Evolutionary conservation across 2,329 filamentous ascomycete genomes (phyloP), one percentile per base, ranked within the genome.

Genomic region (Beauveria asiatica): DNA sequence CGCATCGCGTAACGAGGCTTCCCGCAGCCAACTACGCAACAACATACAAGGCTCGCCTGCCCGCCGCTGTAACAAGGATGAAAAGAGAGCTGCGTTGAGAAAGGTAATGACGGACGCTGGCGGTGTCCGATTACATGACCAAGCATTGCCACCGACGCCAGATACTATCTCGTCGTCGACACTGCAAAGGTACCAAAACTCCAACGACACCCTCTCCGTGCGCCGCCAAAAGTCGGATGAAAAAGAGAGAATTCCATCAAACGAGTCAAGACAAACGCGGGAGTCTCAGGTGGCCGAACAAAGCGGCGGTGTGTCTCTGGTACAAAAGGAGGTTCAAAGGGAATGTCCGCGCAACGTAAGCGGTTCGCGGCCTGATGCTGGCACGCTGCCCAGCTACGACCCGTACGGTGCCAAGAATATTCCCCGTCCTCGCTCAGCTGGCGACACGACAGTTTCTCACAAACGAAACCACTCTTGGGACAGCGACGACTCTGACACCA

Each of bases 151-250:
- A 10, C 83, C 83, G 0, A 85, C 83, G 0, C 83, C 83, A 0
- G 82, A 85, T 64, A 85, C 83, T 0, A 80, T 84, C 21, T 83
- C 82, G 1, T 83, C 80, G 2, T 79, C 80, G 1, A 82, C 80
- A 0, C 72, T 85, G 39, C 74, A 76, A 6, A 74, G 76, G 16
- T 79, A 76, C 61, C 75, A 82, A 62, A 76, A 74, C 52, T 83
- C 81, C 0, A 75, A 78, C 57, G 81, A 84, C 48, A 77, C 76
- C 0, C 67, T 81, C 1, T 68, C 72, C 0, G 73, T 69, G 8
- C 70, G 72, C 3, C 69, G 67, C 2, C 67, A 63, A 1, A 48
- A 64, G 3, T 65, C 64, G 2, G 65, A 68, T 16, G 72, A 74
- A 49, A 70, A 67, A 11, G 73, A 70, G 46, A 52, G 49, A 33